A percentile compares a stretch with the other conserved stretches of the same genome.
Conservation (phyloP, 176 grass and related monocot genomes). For the Triticum monococcum region DNA sequence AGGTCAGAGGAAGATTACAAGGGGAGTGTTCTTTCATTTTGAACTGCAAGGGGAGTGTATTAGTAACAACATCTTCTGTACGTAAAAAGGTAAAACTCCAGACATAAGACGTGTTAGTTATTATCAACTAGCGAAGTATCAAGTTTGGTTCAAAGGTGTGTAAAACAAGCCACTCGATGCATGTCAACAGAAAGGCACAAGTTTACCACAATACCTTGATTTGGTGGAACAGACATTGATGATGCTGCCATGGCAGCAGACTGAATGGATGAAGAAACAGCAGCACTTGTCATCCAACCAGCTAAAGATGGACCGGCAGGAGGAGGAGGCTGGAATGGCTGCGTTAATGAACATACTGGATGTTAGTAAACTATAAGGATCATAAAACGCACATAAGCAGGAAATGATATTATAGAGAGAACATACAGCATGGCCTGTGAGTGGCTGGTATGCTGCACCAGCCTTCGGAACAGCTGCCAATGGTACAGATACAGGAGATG, state of each 20-base stretch:
- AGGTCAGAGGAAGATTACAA: neutral
- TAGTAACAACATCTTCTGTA: neutral
- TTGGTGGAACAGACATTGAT: conserved; percentile 72
- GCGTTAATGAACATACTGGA: conserved; percentile 12
- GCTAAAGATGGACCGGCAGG: conserved; percentile 77
- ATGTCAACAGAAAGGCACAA: neutral
- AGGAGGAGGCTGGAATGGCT: conserved; percentile 80
- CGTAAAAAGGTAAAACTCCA: neutral
- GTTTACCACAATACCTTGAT: conserved; percentile 57
- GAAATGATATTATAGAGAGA: conserved; percentile 14
- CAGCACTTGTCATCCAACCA: conserved; percentile 85
- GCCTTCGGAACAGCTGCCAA: conserved; percentile 80
- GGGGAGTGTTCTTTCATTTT: neutral
- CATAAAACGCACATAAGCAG: conserved; percentile 9
- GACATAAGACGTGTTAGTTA: neutral
- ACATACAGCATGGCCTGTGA: conserved; percentile 69
- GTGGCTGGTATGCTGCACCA: conserved; percentile 63
- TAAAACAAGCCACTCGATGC: conserved; percentile 16
- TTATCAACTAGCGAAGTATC: neutral
- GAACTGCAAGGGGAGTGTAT: neutral
- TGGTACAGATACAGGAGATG: conserved; percentile 80
- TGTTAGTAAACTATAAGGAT: conserved; percentile 32
- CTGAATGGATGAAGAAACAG: conserved; percentile 78
- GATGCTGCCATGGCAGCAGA: conserved; percentile 72
- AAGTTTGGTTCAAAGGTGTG: conserved; percentile 16